A percentile compares a stretch with the other conserved stretches of the same genome.
These are phyloP conservation scores for Xylaria intraflava DNA, from an alignment of 495 filamentous ascomycete genomes.

Conservation along the genomic window DNA sequence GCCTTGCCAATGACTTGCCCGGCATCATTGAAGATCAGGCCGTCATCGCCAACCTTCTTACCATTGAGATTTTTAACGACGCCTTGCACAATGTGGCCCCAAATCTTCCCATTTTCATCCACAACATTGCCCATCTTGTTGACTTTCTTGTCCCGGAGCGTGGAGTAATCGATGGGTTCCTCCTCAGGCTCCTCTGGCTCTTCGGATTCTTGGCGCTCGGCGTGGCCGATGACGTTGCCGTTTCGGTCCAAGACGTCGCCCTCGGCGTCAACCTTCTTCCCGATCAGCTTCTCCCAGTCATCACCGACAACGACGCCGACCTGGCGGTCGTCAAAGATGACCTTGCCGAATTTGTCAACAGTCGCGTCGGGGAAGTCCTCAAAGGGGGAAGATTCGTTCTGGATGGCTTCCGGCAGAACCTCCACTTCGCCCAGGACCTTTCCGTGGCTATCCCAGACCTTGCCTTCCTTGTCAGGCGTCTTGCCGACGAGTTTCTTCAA, in stretches of 20 bases:
- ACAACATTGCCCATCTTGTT: conserved; percentile 80
- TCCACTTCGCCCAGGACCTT: conserved; percentile 69
- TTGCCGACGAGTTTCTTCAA: conserved; percentile 61
- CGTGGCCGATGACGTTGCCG: conserved; percentile 56
- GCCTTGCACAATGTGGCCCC: conserved; percentile 64
- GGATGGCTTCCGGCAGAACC: conserved; percentile 57
- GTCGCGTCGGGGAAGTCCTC: conserved; percentile 65
- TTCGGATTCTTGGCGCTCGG: conserved; percentile 44
- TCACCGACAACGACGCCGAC: conserved; percentile 64
- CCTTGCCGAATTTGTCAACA: conserved; percentile 64
- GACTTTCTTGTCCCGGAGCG: conserved; percentile 58
- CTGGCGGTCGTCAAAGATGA: conserved; percentile 62
- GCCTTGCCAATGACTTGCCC: conserved; percentile 68
- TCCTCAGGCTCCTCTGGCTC: conserved; percentile 37
- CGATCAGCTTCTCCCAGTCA: conserved; percentile 53
- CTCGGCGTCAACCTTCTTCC: conserved; percentile 52
- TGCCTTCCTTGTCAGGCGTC: conserved; percentile 61
- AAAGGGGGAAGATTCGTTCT: conserved; percentile 62
- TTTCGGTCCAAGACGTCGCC: conserved; percentile 59
- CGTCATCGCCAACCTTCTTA: conserved; percentile 62
- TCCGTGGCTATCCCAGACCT: conserved; percentile 67
- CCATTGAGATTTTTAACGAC: conserved; percentile 60
- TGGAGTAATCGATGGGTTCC: conserved; percentile 50
- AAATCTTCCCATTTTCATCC: conserved; percentile 59
- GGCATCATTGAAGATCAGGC: conserved; percentile 66